These are phyloP conservation scores for Acidomyces sp. DNA, from an alignment of 495 filamentous ascomycete species.

Conservation along the genomic window DNA sequence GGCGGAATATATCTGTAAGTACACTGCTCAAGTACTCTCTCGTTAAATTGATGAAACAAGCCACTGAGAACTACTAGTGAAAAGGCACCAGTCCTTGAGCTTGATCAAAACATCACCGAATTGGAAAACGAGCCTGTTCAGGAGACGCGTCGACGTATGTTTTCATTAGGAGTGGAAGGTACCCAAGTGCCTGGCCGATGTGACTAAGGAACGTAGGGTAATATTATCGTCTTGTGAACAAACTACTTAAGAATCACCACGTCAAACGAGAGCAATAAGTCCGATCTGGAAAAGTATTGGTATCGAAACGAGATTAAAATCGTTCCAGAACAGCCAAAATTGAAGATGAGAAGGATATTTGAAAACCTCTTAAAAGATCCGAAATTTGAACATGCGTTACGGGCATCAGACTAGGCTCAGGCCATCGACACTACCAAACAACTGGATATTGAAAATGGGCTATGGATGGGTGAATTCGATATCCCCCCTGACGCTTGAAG, in stretches of 20 bases:
- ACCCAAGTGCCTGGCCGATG: conserved; percentile 28
- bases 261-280: conserved; percentile 1
- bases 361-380: conserved; percentile 17
- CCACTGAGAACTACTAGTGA: too few relatives aligned
- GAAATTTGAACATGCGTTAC: conserved; percentile 9
- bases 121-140: conserved; percentile 10
- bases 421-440: conserved; percentile 22
- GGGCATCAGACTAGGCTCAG: conserved; percentile 24
- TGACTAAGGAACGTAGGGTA: conserved; percentile 34
- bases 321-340: conserved; percentile 13
- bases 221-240: conserved; percentile 28
- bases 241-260: conserved; percentile 35
- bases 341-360: conserved; percentile 21
- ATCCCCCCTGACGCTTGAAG: too few relatives aligned
- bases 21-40: neutral
- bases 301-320: conserved; percentile 15
- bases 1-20: neutral
- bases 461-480: too few relatives aligned
- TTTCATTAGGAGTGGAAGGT: conserved; percentile 1
- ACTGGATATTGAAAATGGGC: conserved; percentile 14
- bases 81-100: neutral
- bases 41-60: too few relatives aligned
- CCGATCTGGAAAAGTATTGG: conserved; percentile 5
- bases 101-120: conserved; percentile 4
- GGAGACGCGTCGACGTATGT: conserved; percentile 1